A percentile compares a stretch with the other conserved stretches of the same genome.
phyloP scores from a whole-genome alignment of 352 stramenopile species.

The Phytophthora foliorum region DNA sequence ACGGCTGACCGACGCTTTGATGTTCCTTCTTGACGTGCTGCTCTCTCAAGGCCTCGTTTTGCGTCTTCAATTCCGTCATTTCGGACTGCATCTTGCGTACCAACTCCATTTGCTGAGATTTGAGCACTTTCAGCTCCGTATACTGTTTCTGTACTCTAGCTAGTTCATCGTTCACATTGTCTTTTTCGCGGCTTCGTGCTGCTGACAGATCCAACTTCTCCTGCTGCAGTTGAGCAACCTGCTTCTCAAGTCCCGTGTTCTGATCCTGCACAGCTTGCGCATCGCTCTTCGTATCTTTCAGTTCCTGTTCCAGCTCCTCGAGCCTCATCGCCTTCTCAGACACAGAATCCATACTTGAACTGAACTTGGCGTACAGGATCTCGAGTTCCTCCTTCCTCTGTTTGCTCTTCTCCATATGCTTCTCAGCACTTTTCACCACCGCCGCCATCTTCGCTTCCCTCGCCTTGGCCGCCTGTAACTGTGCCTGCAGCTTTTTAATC shows the following conservation, averaged over 20 bases:
- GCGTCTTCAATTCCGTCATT: constrained; percentile 29
- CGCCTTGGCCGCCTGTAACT: constrained; percentile 34
- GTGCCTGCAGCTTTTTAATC: constrained; percentile 41
- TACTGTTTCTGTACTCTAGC: constrained; percentile 27
- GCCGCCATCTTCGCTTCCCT: constrained; percentile 22
- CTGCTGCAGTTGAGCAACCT: constrained; percentile 36
- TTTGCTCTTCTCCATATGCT: constrained; percentile 25
- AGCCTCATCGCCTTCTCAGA: constrained; percentile 52
- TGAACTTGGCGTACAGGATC: constrained; percentile 49
- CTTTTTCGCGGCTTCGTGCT: constrained; percentile 13
- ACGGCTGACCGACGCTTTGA: constrained; percentile 27
- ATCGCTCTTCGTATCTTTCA: constrained; percentile 19
- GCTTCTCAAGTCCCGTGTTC: constrained; percentile 30
- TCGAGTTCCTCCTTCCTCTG: constrained; percentile 44
- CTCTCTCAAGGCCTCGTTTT: constrained; percentile 36
- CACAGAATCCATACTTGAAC: constrained; percentile 41
- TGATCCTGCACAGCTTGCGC: constrained; percentile 11
- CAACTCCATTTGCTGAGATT: constrained; percentile 10
- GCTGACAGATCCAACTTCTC: constrained; percentile 30
- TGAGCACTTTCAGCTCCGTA: constrained; percentile 34
- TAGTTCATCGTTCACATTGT: constrained; percentile 29
- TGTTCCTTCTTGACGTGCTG: constrained; percentile 13
- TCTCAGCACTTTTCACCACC: constrained; percentile 15
- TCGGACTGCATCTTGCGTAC: constrained; percentile 27
- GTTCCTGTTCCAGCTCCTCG: constrained; percentile 44